Base-by-base conservation (phyloP, 2,329 filamentous ascomycete genomes). In the Seiridium unicorne region DNA sequence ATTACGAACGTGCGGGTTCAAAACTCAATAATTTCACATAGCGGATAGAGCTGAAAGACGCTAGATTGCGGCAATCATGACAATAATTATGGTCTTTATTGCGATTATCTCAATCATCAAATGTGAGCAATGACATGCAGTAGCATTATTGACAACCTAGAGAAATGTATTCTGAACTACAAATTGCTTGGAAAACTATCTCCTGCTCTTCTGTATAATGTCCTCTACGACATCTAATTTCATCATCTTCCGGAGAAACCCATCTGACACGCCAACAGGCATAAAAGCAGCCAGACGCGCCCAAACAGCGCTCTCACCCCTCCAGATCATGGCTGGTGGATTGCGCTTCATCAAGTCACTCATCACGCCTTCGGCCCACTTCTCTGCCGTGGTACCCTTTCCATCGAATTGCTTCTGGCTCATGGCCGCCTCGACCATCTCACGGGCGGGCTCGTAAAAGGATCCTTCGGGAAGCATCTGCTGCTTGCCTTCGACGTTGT, bases 281-380 rank as follows among this genome's bases (percentile, higher is more conserved):
- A 69, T 53, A 46, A 62, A 44, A 13, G 34, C 51, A 11, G 60
- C 63, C 31, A 66, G 4, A 11, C 67, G 53, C 13, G 62, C 60
- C 46, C 65, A 2, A 10, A 44, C 10, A 3, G 67, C 66, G 5
- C 61, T 60, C 44, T 68, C 62, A 5, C 68, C 68, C 46, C 55
- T 63, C 67, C 68, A 69, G 34, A 70, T 64, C 6, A 67, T 58
- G 1, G 51, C 40, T 48, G 68, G 65, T 26, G 65, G 66, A 11
- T 55, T 63, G 47, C 48, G 59, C 9, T 57, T 51, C 53, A 66
- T 11, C 58, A 70, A 44, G 11, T 62, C 32, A 5, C 40, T 35
- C n/a, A 58, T 56, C 36, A 70, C 67, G 7, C 65, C 65, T 2
- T 9, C 44, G 1, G 68, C 68, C 68, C 68, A 70, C 58, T 61